Base-by-base conservation (phyloP, 768 basidiomycete genomes). In the Coprinopsis sp. region DNA sequence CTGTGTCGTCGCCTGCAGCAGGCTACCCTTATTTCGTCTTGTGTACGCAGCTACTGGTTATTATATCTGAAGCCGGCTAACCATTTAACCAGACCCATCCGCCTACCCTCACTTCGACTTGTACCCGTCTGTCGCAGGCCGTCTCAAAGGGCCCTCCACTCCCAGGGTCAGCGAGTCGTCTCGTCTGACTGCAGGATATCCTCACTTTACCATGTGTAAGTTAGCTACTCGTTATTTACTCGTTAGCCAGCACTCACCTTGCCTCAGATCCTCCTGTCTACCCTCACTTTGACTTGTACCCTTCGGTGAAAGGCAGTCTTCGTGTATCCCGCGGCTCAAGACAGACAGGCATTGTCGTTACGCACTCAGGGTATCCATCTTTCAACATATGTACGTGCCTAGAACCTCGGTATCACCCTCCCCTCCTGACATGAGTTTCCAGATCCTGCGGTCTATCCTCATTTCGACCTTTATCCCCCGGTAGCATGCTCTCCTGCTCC, bases 381-480 rank as follows among this genome's bases (percentile, higher is more conserved):
- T n/a, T n/a, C n/a, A n/a, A n/a, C n/a, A n/a, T n/a, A n/a, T n/a
- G n/a, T n/a, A n/a, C n/a, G n/a, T n/a, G n/a, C n/a, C n/a, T n/a
- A n/a, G n/a, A n/a, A n/a, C n/a, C n/a, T n/a, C n/a, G n/a, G n/a
- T n/a, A n/a, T n/a, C n/a, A n/a, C n/a, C n/a, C 23, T 11, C 19
- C 34, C 29, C 12, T 25, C 23, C 16, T 34, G 33, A 37, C 40
- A 36, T 31, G 22, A 14, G 30, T 48, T 37, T 21, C 33, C 38
- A 75, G 73, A 75, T 59, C 68, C 71, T 16, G 53, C 67, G 13
- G 46, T 68, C 33, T 74, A 73, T 51, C 72, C 76, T 28, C 47
- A 68, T 51, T 61, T 74, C 41, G 56, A 65, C 44, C 58, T 71
- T 31, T 76, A 70, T 53, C 71, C 69, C 24, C n/a, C n/a, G n/a